Evolutionary conservation across 2,329 filamentous ascomycete species (phyloP).

Genomic region (Paramyrothecium roridum): DNA sequence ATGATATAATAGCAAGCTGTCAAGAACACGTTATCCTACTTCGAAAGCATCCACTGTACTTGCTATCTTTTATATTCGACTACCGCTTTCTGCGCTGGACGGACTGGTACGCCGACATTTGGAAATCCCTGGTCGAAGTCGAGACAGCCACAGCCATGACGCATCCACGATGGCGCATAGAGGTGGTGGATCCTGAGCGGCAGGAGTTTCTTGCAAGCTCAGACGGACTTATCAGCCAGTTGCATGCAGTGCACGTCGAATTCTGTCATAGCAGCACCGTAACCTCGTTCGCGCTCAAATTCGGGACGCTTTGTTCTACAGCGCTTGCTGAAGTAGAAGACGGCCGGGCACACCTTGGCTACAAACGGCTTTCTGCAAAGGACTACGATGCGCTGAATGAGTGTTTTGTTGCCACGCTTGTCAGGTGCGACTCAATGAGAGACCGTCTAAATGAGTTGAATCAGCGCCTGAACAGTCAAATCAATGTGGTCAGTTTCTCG

Average conservation of each 20-base stretch:
- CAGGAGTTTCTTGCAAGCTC: conserved; percentile 1
- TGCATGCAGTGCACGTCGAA: conserved; percentile 6
- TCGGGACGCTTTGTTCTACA: background rate
- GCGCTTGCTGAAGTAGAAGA: conserved; percentile 1
- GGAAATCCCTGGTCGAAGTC: conserved; percentile 4
- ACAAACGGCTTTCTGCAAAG: background rate
- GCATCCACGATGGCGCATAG: background rate
- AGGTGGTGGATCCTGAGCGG: background rate
- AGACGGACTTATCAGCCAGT: conserved; percentile 3
- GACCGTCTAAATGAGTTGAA: conserved; percentile 3
- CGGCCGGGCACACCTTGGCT: background rate
- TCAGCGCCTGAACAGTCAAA: conserved; percentile 3
- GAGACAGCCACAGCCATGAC: conserved; percentile 8
- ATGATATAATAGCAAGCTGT: background rate
- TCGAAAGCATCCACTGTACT: conserved; percentile 6
- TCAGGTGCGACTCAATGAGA: conserved; percentile 1
- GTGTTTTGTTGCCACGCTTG: background rate
- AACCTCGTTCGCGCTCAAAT: conserved; percentile 1
- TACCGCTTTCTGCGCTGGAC: conserved; percentile 2
- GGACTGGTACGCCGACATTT: conserved; percentile 1
- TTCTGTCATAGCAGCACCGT: conserved; percentile 5
- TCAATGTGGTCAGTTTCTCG: conserved; percentile 7
- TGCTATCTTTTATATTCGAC: conserved; percentile 5
- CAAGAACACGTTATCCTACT: conserved; percentile 1
- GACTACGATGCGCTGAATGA: conserved; percentile 1